Conservation (phyloP, 441 rosid genomes). For the Gossypium schwendimanii region DNA sequence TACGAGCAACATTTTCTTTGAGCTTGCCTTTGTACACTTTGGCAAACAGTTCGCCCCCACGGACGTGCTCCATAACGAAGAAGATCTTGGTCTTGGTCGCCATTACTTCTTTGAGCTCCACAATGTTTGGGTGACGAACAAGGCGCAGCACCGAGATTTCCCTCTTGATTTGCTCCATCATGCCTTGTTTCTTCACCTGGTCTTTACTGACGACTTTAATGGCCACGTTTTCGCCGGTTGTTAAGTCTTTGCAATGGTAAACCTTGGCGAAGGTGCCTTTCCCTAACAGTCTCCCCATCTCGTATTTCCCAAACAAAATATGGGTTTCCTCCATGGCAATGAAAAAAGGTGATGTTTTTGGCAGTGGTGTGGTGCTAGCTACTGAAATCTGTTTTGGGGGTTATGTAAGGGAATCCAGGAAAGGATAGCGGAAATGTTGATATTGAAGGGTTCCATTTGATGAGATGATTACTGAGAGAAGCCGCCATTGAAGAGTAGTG, state of each 20-base stretch:
- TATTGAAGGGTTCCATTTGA: no score
- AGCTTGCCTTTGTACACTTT: constrained; percentile 58
- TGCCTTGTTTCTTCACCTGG: constrained; percentile 47
- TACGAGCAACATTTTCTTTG: constrained; percentile 53
- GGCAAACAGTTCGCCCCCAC: constrained; percentile 76
- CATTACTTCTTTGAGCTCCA: constrained; percentile 65
- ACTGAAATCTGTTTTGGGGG: no score
- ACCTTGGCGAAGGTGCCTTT: constrained; percentile 83
- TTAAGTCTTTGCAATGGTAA: constrained; percentile 42
- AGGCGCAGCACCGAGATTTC: constrained; percentile 65
- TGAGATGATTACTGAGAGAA: no score
- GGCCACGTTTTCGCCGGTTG: constrained; percentile 51
- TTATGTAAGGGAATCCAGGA: no score
- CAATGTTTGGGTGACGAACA: constrained; percentile 72
- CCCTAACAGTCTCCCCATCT: constrained; percentile 67
- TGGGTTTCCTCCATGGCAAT: constrained; percentile 35
- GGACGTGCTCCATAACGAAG: constrained; percentile 70
- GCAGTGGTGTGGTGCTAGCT: no score
- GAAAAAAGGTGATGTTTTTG: no score
- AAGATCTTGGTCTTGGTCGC: constrained; percentile 69
- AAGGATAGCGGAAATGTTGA: no score
- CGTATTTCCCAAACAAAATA: constrained; percentile 56
- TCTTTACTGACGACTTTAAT: constrained; percentile 64
- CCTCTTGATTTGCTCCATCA: constrained; percentile 83
- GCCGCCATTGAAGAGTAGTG: no score